Evolutionary conservation across 139 green algal species (phyloP), one percentile per base, ranked within the genome.

Genomic region (Micromonas pusilla): DNA sequence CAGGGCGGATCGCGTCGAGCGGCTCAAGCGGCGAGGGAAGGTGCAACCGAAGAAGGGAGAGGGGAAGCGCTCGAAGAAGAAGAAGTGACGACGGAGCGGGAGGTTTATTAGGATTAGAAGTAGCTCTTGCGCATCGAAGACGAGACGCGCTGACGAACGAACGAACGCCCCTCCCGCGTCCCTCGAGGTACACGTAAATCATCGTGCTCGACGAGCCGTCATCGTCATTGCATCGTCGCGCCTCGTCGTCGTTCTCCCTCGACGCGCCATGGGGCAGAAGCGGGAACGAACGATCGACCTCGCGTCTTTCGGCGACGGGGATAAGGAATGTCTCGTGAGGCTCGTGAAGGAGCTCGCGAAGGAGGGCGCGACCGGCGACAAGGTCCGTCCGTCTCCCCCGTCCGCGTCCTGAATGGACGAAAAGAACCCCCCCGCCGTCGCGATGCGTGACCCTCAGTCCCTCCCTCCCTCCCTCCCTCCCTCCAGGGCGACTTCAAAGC

Each of bases 1-100:
- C 3, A 64, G 68, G 37, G 32, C 32, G 36, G 23, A 62, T 6
- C 60, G 62, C 20, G 2, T 75, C 37, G 68, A 75, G 68, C 36
- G 68, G 21, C 28, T 75, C 34, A 62, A 60, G 33, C 37, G 68
- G 1, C 34, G 68, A 32, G 68, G 68, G 21, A 75, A 75, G 53
- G 68, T 38, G 25, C 36, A 34, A 21, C 68, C 68, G 21, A 75
- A 75, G 68, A 75, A 75, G 38, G 68, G 68, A 13, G 68, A 75
- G 30, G 68, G 68, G 21, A 75, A 75, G 37, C 34, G 68, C 1
- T 2, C 68, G 36, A 63, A 32, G 25, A 75, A 75, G 68, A 39
- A 39, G 68, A 34, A 75, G 34, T 23, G 26, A 19, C 5, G 34
- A 21, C 45, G 9, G 45, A 57, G 9, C 16, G 9, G 45, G 9